Base-by-base conservation (phyloP, 805 yeast genomes). In the Starmerella geochares region DNA sequence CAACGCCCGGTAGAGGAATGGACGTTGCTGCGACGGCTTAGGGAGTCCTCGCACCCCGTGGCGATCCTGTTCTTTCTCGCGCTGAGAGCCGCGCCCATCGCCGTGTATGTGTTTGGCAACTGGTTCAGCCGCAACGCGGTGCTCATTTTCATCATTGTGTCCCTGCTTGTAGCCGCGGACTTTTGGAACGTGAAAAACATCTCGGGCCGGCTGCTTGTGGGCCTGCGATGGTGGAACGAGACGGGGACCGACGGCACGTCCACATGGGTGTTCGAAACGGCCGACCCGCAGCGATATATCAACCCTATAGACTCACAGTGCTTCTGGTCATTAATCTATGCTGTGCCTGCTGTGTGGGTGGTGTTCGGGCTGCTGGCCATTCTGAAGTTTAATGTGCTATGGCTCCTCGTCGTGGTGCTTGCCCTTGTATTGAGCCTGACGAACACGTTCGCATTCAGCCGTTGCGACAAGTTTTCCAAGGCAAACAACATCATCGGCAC, bases 221-320 rank as follows among this genome's bases (percentile, higher is more conserved):
- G 96, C 0, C 72, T 92, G 55, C 54, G 74, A 56, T 90, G 98
- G 98, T 90, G 97, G 96, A 92, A 90, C 63, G 96, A 90, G 63
- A 73, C 87, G 0, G 71, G 75, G 25, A 71, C 69, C 17, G 64
- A 74, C 8, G 86, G 86, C 1, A 80, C 80, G 56, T 78, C 81
- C 48, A 74, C 80, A 11, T 86, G 94, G 94, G 94, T 86, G 19
- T 86, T 86, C 61, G 95, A 86, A 63, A 79, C 86, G 2, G 88
- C 92, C 3, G 85, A 84, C 60, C 75, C 75, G 3, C 68, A 69
- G 41, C 67, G 74, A 3, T 72, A 71, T 43, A 83, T 90, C 60
- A 90, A 90, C 62, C 95, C 95, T 27, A 84, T 92, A 44, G 97
- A 90, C 63, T 82, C 95, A 9, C 83, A 81, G 61, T 76, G 85